Evolutionary conservation across 2,329 filamentous ascomycete species (phyloP).

Genomic region (Fusarium fracticaudum): DNA sequence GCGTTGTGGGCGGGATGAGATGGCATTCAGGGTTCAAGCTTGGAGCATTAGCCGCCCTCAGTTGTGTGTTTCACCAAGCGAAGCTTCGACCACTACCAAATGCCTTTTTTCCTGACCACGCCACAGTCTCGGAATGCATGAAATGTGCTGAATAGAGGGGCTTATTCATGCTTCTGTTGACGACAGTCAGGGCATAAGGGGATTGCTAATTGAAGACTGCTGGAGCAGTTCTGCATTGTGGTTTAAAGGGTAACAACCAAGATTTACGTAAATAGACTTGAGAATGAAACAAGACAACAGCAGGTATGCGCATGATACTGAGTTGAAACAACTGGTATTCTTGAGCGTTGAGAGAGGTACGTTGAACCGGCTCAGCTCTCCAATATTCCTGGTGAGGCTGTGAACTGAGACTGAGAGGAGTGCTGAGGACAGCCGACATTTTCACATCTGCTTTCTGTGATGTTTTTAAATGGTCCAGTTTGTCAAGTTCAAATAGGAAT

Average conservation of each 20-base stretch:
- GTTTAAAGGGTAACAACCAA: background rate
- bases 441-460: background rate
- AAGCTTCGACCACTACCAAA: slow-evolving; percentile 6
- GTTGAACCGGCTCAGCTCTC: background rate
- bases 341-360: background rate
- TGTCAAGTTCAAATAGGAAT: background rate
- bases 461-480: background rate
- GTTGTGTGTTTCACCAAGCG: slow-evolving; percentile 35
- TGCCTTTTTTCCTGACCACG: slow-evolving; percentile 11
- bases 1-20: background rate
- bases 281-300: background rate
- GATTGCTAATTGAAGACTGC: background rate
- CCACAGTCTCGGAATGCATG: slow-evolving; percentile 17
- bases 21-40: background rate
- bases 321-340: background rate
- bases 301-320: background rate
- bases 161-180: background rate
- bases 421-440: background rate
- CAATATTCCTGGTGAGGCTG: background rate
- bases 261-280: no score
- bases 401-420: background rate
- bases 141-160: background rate
- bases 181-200: background rate
- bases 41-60: background rate
- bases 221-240: background rate